A percentile compares a stretch with the other conserved stretches of the same genome.
phyloP scores from a whole-genome alignment of 2,329 filamentous ascomycete species.

The Fusarium tupiense region DNA sequence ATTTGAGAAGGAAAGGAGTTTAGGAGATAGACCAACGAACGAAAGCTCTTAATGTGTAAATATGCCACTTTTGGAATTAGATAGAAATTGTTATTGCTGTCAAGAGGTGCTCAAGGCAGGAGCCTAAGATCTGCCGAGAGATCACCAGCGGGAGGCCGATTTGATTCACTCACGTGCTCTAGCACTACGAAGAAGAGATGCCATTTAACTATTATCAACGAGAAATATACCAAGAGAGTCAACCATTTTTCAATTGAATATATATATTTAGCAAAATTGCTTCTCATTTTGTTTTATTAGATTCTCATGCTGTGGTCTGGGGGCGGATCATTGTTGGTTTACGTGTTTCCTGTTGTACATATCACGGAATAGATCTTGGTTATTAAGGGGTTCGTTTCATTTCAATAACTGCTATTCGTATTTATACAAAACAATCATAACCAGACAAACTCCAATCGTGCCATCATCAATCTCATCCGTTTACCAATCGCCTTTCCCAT shows the following conservation, averaged over 20 bases:
- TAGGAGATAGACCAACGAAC: fast-evolving
- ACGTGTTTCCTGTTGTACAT: background rate
- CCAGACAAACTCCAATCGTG: conserved; percentile 22
- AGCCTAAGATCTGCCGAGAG: background rate
- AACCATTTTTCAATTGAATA: background rate
- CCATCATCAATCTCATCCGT: conserved; percentile 29
- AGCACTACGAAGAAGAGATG: background rate
- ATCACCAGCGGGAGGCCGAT: background rate
- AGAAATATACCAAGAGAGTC: background rate
- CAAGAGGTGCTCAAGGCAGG: background rate
- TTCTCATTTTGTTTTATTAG: background rate
- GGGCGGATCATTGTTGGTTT: too few species aligned
- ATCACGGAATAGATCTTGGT: background rate
- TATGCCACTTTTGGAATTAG: background rate
- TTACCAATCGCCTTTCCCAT: background rate
- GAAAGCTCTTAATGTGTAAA: background rate
- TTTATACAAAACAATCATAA: conserved; percentile 24
- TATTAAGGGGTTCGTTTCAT: background rate
- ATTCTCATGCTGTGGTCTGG: too few species aligned
- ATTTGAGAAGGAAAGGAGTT: background rate
- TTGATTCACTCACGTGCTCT: conserved; percentile 19
- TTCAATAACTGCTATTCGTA: conserved; percentile 13
- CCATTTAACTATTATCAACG: background rate
- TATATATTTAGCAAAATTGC: background rate
- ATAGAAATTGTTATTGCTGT: background rate